Evolutionary conservation across 1,284 basidiomycete species (phyloP).

Genomic region (Rhodotorula sp.): DNA sequence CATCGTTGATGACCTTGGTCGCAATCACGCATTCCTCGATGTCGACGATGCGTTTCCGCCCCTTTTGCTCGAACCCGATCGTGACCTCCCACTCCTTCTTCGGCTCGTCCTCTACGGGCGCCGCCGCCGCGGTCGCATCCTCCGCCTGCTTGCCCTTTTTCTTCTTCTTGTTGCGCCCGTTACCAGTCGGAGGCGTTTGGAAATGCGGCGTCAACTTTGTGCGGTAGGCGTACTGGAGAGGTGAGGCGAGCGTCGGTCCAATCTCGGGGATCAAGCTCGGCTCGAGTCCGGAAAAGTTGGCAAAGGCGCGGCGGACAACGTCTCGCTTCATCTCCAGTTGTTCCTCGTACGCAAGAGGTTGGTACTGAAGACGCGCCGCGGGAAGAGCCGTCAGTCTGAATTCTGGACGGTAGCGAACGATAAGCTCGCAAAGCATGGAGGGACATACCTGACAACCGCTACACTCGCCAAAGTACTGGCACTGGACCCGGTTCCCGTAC

Average conservation of each 20-base stretch:
- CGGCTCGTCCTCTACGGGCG: slow-evolving; percentile 5
- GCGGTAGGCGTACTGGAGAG: slow-evolving; percentile 84
- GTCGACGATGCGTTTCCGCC: slow-evolving; percentile 75
- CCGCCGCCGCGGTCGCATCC: not conserved
- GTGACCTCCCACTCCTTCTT: slow-evolving; percentile 54
- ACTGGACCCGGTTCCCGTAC: slow-evolving; percentile 57
- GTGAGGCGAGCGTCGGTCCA: slow-evolving; percentile 75
- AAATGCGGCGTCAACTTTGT: slow-evolving; percentile 99
- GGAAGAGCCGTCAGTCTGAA: slow-evolving; percentile 53
- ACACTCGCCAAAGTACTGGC: slow-evolving; percentile 83
- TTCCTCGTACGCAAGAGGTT: slow-evolving; percentile 83
- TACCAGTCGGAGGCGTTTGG: slow-evolving; percentile 64
- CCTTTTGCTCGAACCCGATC: slow-evolving; percentile 87
- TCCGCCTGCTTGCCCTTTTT: slow-evolving; percentile 38
- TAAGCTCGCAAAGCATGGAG: no score
- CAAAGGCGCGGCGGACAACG: slow-evolving; percentile 83
- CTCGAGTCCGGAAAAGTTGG: slow-evolving; percentile 70
- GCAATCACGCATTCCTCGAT: slow-evolving; percentile 98
- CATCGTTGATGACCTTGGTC: slow-evolving; percentile 64
- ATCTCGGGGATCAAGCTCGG: slow-evolving; percentile 63
- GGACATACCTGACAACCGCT: slow-evolving; percentile 47
- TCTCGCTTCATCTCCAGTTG: slow-evolving; percentile 83
- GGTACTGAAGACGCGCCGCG: slow-evolving; percentile 26
- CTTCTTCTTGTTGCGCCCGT: slow-evolving; percentile 42
- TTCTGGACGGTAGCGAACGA: slow-evolving; percentile 60